Evolutionary conservation across 2,329 filamentous ascomycete genomes (phyloP).

Genomic region (Monosporascus sp.): DNA sequence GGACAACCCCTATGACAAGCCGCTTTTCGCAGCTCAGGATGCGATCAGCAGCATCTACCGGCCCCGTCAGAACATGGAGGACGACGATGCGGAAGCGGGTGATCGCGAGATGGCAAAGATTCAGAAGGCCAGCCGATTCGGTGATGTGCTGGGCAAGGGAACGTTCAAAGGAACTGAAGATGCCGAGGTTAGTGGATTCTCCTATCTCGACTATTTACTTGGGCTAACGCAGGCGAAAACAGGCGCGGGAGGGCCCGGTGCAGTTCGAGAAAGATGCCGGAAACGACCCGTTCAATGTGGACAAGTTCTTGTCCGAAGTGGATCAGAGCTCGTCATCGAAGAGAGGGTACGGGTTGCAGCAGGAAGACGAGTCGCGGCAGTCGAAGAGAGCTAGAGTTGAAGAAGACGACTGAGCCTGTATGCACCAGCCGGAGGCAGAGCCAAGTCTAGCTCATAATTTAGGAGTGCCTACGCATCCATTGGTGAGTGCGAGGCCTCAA

Average conservation of each 20-base stretch:
- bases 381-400: slow-evolving; percentile 75
- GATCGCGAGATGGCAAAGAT: slow-evolving; percentile 84
- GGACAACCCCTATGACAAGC: slow-evolving; percentile 96
- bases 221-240: slow-evolving; percentile 25
- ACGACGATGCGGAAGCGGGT: slow-evolving; percentile 73
- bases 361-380: slow-evolving; percentile 55
- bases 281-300: slow-evolving; percentile 85
- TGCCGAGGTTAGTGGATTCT: slow-evolving; percentile 58
- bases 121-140: slow-evolving; percentile 76
- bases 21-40: slow-evolving; percentile 91
- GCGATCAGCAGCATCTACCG: slow-evolving; percentile 92
- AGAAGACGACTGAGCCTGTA: slow-evolving; percentile 49
- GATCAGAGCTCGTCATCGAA: slow-evolving; percentile 57
- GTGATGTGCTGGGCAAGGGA: slow-evolving; percentile 79
- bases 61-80: slow-evolving; percentile 68
- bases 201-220: slow-evolving; percentile 1
- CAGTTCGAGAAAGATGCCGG: slow-evolving; percentile 86
- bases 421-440: too few species aligned
- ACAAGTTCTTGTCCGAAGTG: slow-evolving; percentile 84
- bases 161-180: slow-evolving; percentile 86
- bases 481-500: too few species aligned
- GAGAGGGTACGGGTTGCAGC: slow-evolving; percentile 72
- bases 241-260: slow-evolving; percentile 83
- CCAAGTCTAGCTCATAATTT: too few species aligned
- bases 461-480: too few species aligned